A percentile compares a stretch with the other conserved stretches of the same genome.
Conservation (phyloP, 1,284 basidiomycete species). For the Ustilago crameri region DNA sequence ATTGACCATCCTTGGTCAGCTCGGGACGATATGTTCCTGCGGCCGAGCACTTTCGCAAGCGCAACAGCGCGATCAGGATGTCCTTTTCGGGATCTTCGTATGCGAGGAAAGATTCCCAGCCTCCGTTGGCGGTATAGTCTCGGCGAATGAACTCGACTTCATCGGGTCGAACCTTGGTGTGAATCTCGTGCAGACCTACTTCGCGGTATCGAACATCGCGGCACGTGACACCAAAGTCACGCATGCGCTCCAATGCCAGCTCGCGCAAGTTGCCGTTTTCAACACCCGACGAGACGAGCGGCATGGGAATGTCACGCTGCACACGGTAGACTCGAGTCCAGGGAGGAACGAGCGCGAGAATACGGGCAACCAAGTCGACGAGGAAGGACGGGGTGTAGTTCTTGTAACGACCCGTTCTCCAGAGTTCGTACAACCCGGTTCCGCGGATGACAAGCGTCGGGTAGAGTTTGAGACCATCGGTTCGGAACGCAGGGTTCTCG, state of each 20-base stretch:
- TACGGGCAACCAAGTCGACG: slow-evolving; percentile 94
- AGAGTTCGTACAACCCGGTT: slow-evolving; percentile 95
- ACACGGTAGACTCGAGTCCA: slow-evolving; percentile 99
- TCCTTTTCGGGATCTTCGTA: slow-evolving; percentile 98
- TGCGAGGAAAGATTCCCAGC: slow-evolving; percentile 99
- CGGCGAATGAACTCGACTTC: slow-evolving; percentile 95
- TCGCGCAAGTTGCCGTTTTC: slow-evolving; percentile 98
- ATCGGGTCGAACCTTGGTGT: slow-evolving; percentile 95
- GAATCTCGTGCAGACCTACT: slow-evolving; percentile 98
- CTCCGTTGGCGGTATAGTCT: slow-evolving; percentile 92
- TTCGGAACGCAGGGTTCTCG: slow-evolving; percentile 96
- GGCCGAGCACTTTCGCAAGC: slow-evolving; percentile 92
- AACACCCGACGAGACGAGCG: slow-evolving; percentile 82
- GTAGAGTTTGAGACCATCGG: slow-evolving; percentile 97
- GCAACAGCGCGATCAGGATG: slow-evolving; percentile 91
- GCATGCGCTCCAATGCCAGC: slow-evolving; percentile 95
- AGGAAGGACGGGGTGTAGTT: slow-evolving; percentile 99
- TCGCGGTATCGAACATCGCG: slow-evolving; percentile 97
- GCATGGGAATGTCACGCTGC: slow-evolving; percentile 66
- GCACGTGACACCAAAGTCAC: slow-evolving; percentile 97
- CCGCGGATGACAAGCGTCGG: slow-evolving; percentile 98
- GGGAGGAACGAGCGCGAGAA: slow-evolving; percentile 94
- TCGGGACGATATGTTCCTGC: slow-evolving; percentile 97
- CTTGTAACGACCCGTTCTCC: slow-evolving; percentile 96
- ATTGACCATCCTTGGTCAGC: slow-evolving; percentile 79